Evolutionary conservation across 257 asterid species (phyloP), one percentile per base, ranked within the genome.

Genomic region (Salvia hispanica): DNA sequence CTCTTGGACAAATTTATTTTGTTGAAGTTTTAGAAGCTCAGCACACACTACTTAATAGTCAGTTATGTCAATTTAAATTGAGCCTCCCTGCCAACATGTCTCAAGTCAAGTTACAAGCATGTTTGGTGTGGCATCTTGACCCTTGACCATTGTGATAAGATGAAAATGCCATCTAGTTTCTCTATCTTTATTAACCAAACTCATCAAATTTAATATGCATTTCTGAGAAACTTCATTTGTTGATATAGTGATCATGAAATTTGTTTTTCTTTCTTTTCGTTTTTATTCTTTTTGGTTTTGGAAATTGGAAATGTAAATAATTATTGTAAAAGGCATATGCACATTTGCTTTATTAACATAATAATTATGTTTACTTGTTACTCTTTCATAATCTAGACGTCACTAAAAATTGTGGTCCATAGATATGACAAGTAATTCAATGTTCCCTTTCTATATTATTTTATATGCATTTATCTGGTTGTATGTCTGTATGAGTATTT

Each of bases 151-250:
- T 52, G 54, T n/a, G 66, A 56, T 44, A 9, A 15, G 9, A 31
- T 9, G 40, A 57, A 21, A 45, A 46, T 2, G 12, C 54, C 55
- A 42, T 28, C 33, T 67, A 34, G 72, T 53, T 25, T 54, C 55
- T 42, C 37, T 54, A 43, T 51, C 12, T 40, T 39, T 18, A 9
- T 65, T 7, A 4, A 50, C 39, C 37, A 34, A 18, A 11, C 16
- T 61, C 10, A 44, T 61, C 53, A 61, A 42, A 42, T 11, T 58
- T 61, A 40, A 61, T 40, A 16, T 28, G 40, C 69, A 51, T 15
- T 46, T 48, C 39, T 50, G 36, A 40, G 54, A 13, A 50, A 21
- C 13, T 68, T 58, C 62, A 45, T 70, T 60, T 40, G 48, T 45
- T 61, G 43, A 34, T 48, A 1, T 18, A 47, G 45, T 12, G 34